Percentiles rank a stretch among this genome's conserved stretches.
Conservation (phyloP, 192 early-diverging fungal genomes). For the Pecoramyces ruminantium region DNA sequence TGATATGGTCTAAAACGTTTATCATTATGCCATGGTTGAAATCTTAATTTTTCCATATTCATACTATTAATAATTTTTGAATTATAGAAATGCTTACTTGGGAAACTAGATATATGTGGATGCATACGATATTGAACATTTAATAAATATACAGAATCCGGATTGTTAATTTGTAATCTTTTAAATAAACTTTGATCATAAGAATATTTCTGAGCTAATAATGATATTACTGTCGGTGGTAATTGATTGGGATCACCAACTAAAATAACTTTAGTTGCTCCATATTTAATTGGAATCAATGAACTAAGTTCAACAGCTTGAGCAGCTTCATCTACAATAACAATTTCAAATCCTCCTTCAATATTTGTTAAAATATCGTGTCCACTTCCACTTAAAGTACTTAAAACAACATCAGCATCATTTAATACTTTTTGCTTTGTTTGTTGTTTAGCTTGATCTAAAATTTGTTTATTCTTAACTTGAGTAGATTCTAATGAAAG, state of each 20-base stretch:
- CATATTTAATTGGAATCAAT: slow-evolving; percentile 75
- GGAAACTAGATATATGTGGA: slow-evolving; percentile 70
- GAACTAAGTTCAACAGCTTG: slow-evolving; percentile 77
- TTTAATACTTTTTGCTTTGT: slow-evolving; percentile 47
- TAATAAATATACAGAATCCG: slow-evolving; percentile 52
- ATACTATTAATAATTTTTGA: slow-evolving; percentile 57
- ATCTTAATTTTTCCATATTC: slow-evolving; percentile 35
- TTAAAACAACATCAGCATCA: slow-evolving; percentile 61
- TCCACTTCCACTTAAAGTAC: slow-evolving; percentile 72
- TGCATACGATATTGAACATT: slow-evolving; percentile 98
- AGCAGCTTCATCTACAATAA: slow-evolving; percentile 93
- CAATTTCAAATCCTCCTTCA: slow-evolving; percentile 38
- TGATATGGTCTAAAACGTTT: slow-evolving; percentile 49
- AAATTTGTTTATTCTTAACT: slow-evolving; percentile 6
- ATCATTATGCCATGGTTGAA: slow-evolving; percentile 56
- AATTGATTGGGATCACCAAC: slow-evolving; percentile 93
- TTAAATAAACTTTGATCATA: slow-evolving; percentile 87
- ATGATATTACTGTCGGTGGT: slow-evolving; percentile 76
- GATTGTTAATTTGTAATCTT: slow-evolving; percentile 51
- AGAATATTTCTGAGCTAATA: slow-evolving; percentile 34
- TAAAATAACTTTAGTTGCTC: slow-evolving; percentile 60
- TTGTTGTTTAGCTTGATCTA: slow-evolving; percentile 27
- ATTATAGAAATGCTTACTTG: slow-evolving; percentile 63
- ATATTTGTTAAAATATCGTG: slow-evolving; percentile 59
- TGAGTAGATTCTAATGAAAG: not conserved